A percentile compares a stretch with the other conserved stretches of the same genome.
Conservation (phyloP, 1,139 yeast species). For the Spathaspora jeffriesii region DNA sequence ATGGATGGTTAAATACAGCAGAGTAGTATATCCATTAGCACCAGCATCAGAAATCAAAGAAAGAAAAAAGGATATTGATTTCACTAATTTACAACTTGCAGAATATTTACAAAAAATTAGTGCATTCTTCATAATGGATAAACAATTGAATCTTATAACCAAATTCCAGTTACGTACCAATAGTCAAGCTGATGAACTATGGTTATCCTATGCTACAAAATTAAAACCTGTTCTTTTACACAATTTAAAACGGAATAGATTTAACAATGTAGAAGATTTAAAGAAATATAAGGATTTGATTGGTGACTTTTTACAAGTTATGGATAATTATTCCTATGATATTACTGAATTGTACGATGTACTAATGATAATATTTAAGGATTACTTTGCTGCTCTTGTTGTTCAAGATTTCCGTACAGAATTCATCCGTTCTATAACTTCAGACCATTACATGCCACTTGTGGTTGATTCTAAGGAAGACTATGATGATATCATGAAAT, state of each 20-base stretch:
- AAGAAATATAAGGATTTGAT: slow-evolving; percentile 51
- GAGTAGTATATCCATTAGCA: slow-evolving; percentile 68
- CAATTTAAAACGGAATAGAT: slow-evolving; percentile 30
- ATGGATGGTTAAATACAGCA: slow-evolving; percentile 69
- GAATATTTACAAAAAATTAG: slow-evolving; percentile 63
- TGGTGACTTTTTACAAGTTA: slow-evolving; percentile 73
- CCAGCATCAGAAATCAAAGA: slow-evolving; percentile 20
- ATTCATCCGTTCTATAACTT: slow-evolving; percentile 63
- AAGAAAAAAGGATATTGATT: slow-evolving; percentile 17
- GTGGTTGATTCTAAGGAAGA: slow-evolving; percentile 59
- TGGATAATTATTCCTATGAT: slow-evolving; percentile 72
- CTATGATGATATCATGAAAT: slow-evolving; percentile 61
- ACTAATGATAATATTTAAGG: slow-evolving; percentile 57
- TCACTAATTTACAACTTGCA: slow-evolving; percentile 34
- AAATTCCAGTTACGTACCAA: slow-evolving; percentile 56
- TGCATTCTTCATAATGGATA: slow-evolving; percentile 80
- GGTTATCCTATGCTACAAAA: slow-evolving; percentile 69
- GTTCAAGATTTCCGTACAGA: slow-evolving; percentile 60
- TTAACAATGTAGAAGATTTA: slow-evolving; percentile 30
- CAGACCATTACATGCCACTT: slow-evolving; percentile 91
- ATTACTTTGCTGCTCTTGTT: slow-evolving; percentile 57
- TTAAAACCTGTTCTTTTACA: slow-evolving; percentile 54
- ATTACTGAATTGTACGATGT: slow-evolving; percentile 64
- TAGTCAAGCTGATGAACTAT: slow-evolving; percentile 68
- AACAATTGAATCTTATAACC: slow-evolving; percentile 58